A percentile compares a stretch with the other conserved stretches of the same genome.
Conservation (phyloP, 441 rosid species). For the Viola pubescens region DNA sequence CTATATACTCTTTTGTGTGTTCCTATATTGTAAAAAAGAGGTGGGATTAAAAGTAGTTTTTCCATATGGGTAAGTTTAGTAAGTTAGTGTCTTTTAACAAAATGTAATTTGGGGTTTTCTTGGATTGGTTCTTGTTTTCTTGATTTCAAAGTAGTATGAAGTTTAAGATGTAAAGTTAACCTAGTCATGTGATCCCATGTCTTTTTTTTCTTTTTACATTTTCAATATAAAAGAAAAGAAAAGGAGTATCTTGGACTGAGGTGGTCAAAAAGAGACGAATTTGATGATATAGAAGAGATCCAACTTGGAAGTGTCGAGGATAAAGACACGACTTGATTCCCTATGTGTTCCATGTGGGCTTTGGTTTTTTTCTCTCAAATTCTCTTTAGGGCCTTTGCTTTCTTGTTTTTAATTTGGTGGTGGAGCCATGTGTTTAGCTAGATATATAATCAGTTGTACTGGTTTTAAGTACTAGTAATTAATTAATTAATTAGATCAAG, state of each 20-base stretch:
- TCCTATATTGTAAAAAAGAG: slow-evolving; percentile 23
- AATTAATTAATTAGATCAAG: too few species aligned
- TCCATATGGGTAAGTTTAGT: slow-evolving; percentile 10
- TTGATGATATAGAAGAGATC: slow-evolving; percentile 5
- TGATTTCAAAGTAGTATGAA: slow-evolving; percentile 26
- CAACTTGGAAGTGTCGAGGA: slow-evolving; percentile 12
- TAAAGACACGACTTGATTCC: slow-evolving; percentile 10
- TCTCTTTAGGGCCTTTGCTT: slow-evolving; percentile 15
- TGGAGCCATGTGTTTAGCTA: slow-evolving; percentile 1
- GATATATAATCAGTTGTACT: too few species aligned
- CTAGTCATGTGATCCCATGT: slow-evolving; percentile 33
- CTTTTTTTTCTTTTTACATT: slow-evolving; percentile 5
- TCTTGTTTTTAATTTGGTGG: slow-evolving; percentile 16
- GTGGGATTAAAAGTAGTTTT: slow-evolving; percentile 17
- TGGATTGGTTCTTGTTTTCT: slow-evolving; percentile 4
- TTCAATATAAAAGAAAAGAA: slow-evolving; percentile 7
- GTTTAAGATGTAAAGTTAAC: slow-evolving; percentile 10
- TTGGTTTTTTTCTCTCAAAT: slow-evolving; percentile 5
- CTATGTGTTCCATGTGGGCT: slow-evolving; percentile 13
- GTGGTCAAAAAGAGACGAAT: slow-evolving; percentile 40
- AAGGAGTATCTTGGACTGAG: slow-evolving; percentile 33
- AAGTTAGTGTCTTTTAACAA: not conserved
- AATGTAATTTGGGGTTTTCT: slow-evolving; percentile 9
- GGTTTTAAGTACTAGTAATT: too few species aligned
- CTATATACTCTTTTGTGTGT: slow-evolving; percentile 12